phyloP scores from a whole-genome alignment of 192 early-diverging fungal genomes.

The Gryganskiella cystojenkinii region DNA sequence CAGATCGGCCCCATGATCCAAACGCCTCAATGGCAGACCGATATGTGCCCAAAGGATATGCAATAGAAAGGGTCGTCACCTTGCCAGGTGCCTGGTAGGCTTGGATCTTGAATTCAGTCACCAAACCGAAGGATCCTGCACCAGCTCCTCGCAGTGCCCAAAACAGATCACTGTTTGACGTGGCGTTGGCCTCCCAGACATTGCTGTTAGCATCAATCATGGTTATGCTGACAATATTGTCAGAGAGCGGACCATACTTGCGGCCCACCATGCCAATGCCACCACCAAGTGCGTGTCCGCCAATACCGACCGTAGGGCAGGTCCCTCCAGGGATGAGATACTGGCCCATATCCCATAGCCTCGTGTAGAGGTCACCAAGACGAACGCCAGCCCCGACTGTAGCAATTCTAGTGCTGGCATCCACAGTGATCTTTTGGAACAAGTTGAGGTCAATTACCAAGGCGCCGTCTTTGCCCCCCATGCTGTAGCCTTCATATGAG shows the following conservation, averaged over 20 bases:
- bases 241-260: conserved; percentile 57
- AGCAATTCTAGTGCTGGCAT: conserved; percentile 25
- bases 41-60: neutral
- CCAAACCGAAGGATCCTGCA: conserved; percentile 49
- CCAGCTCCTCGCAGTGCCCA: conserved; percentile 70
- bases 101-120: conserved; percentile 48
- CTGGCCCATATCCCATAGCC: conserved; percentile 20
- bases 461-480: conserved; percentile 50
- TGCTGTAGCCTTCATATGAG: conserved; percentile 59
- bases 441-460: conserved; percentile 62
- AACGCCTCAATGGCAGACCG: conserved; percentile 2
- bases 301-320: conserved; percentile 65
- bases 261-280: conserved; percentile 58
- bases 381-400: conserved; percentile 58
- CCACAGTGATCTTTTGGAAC: conserved; percentile 32
- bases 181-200: conserved; percentile 32
- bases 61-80: conserved; percentile 1
- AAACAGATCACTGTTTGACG: conserved; percentile 60
- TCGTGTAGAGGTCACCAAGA: conserved; percentile 62
- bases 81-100: conserved; percentile 12
- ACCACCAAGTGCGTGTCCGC: conserved; percentile 59
- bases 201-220: conserved; percentile 56
- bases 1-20: neutral
- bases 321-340: conserved; percentile 56
- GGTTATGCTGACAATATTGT: conserved; percentile 49